Evolutionary conservation across 768 basidiomycete genomes (phyloP).

Genomic region (Pholiota microspora): DNA sequence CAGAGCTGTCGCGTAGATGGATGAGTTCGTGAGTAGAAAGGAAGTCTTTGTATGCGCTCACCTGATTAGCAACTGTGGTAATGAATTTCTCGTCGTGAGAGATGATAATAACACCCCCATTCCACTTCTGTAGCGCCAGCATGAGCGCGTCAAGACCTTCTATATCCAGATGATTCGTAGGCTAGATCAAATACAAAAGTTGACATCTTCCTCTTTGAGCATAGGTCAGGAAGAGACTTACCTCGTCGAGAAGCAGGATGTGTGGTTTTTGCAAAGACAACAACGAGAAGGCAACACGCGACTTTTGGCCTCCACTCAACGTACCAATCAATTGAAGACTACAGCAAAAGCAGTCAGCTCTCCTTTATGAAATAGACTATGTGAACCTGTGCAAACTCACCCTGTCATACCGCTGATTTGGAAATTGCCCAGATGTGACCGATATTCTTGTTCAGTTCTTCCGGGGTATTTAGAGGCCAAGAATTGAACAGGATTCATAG

Average conservation of each 20-base stretch:
- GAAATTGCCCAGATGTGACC: slow-evolving; percentile 93
- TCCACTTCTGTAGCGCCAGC: slow-evolving; percentile 75
- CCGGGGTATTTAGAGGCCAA: slow-evolving; percentile 91
- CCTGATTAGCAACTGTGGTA: slow-evolving; percentile 84
- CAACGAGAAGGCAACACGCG: slow-evolving; percentile 89
- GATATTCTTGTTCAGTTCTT: slow-evolving; percentile 93
- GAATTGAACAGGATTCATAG: slow-evolving; percentile 92
- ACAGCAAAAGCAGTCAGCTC: not conserved
- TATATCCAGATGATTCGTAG: slow-evolving; percentile 95
- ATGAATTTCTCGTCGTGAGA: slow-evolving; percentile 97
- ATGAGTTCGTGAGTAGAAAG: slow-evolving; percentile 4
- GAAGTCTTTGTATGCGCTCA: slow-evolving; percentile 27
- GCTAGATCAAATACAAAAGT: slow-evolving; percentile 42
- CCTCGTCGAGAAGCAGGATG: slow-evolving; percentile 92
- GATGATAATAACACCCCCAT: slow-evolving; percentile 89
- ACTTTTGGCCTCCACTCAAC: slow-evolving; percentile 93
- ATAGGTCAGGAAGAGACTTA: slow-evolving; percentile 22
- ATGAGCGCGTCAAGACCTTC: slow-evolving; percentile 97
- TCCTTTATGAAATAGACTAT: not conserved
- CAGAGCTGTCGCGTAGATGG: slow-evolving; percentile 57
- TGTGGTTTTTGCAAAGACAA: slow-evolving; percentile 88
- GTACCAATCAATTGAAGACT: slow-evolving; percentile 90
- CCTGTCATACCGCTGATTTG: slow-evolving; percentile 97
- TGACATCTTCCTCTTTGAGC: slow-evolving; percentile 2
- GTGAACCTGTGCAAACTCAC: slow-evolving; percentile 37